Conservation (phyloP, 2,329 filamentous ascomycete genomes). For the Diplodia seriata region DNA sequence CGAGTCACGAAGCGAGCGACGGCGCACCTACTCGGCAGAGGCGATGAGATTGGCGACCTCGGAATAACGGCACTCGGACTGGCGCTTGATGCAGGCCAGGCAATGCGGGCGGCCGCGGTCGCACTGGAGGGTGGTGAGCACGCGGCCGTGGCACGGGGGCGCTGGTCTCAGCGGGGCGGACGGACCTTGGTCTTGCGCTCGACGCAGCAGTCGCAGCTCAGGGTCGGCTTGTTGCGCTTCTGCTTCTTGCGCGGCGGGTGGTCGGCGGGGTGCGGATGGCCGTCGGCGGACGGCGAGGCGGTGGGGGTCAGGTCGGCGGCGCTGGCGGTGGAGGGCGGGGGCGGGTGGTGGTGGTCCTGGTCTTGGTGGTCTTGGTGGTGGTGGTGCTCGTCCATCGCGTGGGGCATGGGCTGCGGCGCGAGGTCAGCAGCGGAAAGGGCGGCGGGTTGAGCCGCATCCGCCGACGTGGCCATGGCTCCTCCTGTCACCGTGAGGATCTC, state of each 20-base stretch:
- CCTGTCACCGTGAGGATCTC: conserved; percentile 23
- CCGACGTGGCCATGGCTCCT: conserved; percentile 28
- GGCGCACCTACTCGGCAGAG: conserved; percentile 63
- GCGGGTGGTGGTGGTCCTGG: background rate
- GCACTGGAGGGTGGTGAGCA: conserved; percentile 59
- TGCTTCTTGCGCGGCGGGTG: conserved; percentile 65
- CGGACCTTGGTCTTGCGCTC: conserved; percentile 79
- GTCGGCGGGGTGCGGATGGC: background rate
- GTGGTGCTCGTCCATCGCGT: background rate
- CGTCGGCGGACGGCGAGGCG: conserved; percentile 1
- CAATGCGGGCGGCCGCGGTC: conserved; percentile 70
- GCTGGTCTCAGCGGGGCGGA: conserved; percentile 38
- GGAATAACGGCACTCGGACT: conserved; percentile 77
- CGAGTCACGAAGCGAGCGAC: conserved; percentile 23
- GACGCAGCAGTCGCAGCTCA: conserved; percentile 81
- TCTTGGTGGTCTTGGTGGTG: background rate
- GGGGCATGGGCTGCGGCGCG: conserved; percentile 10
- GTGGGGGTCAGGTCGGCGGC: conserved; percentile 1
- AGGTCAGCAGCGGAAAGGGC: conserved; percentile 22
- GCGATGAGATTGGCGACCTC: conserved; percentile 75
- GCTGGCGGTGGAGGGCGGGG: background rate
- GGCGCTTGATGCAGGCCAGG: conserved; percentile 72
- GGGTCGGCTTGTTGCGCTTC: conserved; percentile 82
- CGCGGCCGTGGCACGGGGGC: background rate
- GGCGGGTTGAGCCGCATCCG: conserved; percentile 10